Evolutionary conservation across 805 yeast genomes (phyloP), one percentile per base, ranked within the genome.

Genomic region (Starmerella scarabaei): DNA sequence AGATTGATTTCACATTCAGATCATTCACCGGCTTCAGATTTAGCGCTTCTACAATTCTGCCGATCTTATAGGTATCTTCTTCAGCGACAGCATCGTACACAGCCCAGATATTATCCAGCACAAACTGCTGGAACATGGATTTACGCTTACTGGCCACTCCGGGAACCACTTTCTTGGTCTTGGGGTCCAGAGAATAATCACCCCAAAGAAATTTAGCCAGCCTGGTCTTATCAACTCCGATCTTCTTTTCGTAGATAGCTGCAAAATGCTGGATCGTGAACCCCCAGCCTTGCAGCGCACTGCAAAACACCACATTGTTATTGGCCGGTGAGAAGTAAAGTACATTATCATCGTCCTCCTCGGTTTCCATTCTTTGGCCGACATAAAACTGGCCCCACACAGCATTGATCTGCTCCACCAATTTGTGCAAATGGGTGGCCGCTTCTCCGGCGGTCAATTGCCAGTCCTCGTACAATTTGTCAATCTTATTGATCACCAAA

Each of bases 231-330:
- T 82, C 80, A 49, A 88, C 79, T 0, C 94, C 95, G 16, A 88
- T 64, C 53, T 84, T 84, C 36, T 73, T 73, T 61, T 80, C 91
- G 57, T 84, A 83, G 26, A 91, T 75, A 42, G 80, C 77, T 6
- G 95, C 81, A 60, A 91, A 81, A 49, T 91, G 94, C 37, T 82
- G 74, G 36, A 91, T 67, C 32, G 83, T 80, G 59, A 91, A 91
- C 1, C 97, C 99, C 97, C 98, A 91, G 11, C 97, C 97, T 61
- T 91, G 98, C 16, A 80, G 67, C 1, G 98, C 98, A 26, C 77
- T 69, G 0, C 94, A 88, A 64, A 86, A 62, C 24, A 94, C 86
- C 36, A 76, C 85, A 53, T 86, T 74, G 58, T 83, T 82, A 49
- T 73, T 71, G 37, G 79, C 81, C 0, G 99, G 98, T 54, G 91